Base-by-base conservation (phyloP, 1,139 yeast species). In the Meyerozyma sp. region DNA sequence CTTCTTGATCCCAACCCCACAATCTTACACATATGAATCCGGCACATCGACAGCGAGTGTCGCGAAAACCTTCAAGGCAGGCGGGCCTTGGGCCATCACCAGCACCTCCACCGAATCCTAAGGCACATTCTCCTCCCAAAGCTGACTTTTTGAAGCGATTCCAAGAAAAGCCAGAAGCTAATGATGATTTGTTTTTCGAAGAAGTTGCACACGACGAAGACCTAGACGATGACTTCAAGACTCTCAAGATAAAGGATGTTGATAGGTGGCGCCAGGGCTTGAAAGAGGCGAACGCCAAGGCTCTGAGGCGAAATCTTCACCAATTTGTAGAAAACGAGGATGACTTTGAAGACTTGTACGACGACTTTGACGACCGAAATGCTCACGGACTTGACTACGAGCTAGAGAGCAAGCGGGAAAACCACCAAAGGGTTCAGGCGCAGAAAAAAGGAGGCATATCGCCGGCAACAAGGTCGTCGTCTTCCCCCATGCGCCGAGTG, bases 311-410 rank as follows among this genome's bases (percentile, higher is more conserved):
- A 13, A 28, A 29, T 26, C 27, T 29, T 18, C 26, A 29, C 13
- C 10, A 42, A 39, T 42, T 32, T 23, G 40, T 42, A 5, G 51
- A 45, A 23, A 18, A 25, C 8, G 48, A 27, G 25, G 47, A 46
- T 34, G 45, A 35, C 8, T 43, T 39, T 26, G 49, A 48, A 5
- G 49, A 42, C 11, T 29, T 40, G 16, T 40, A 36, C 5, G 16
- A 18, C 13, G 43, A 13, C 18, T 32, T 26, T 9, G 54, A 46
- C 26, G 52, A 21, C 23, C 23, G 23, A 21, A 21, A 21, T 21
- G 23, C 6, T 21, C 23, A 48, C 8, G 53, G 46, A 23, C 49
- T 51, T 27, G 54, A 48, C 26, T 51, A 46, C 9, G 23, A 46
- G 37, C 20, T 30, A 8, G 34, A 30, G 14, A 13, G 10, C 34